Conservation (phyloP, 116 monocot genomes). For the Dioscorea cayenensis region DNA sequence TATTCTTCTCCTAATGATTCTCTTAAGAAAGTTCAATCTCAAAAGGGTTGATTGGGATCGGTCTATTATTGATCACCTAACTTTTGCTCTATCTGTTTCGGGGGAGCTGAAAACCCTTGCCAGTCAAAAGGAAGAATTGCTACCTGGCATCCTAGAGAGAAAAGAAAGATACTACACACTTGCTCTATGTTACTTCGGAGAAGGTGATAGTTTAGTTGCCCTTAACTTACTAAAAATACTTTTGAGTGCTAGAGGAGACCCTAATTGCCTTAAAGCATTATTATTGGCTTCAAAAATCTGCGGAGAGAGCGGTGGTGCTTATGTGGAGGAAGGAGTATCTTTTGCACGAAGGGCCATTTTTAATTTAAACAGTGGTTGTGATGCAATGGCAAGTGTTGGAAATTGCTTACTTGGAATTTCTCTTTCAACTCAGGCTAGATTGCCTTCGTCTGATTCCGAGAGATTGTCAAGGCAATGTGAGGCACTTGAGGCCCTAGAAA, state of each 20-base stretch:
- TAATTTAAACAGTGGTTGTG: conserved; percentile 27
- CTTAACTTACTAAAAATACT: conserved; percentile 68
- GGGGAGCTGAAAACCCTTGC: conserved; percentile 57
- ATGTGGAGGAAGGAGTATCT: conserved; percentile 52
- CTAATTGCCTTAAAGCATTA: conserved; percentile 49
- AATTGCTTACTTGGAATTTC: conserved; percentile 62
- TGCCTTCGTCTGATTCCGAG: conserved; percentile 53
- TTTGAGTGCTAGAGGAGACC: conserved; percentile 53
- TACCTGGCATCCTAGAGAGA: conserved; percentile 59
- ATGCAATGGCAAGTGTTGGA: conserved; percentile 38
- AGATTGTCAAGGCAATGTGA: conserved; percentile 52
- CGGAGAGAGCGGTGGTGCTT: conserved; percentile 22
- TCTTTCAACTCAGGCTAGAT: conserved; percentile 60
- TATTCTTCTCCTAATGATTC: conserved; percentile 79
- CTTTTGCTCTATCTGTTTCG: conserved; percentile 75
- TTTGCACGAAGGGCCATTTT: conserved; percentile 62
- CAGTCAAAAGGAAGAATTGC: conserved; percentile 53
- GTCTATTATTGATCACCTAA: conserved; percentile 72
- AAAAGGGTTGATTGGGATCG: conserved; percentile 67
- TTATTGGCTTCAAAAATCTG: conserved; percentile 89
- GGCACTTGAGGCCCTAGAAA: conserved; percentile 62
- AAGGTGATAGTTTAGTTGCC: conserved; percentile 60
- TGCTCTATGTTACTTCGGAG: conserved; percentile 74
- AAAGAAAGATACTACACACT: conserved; percentile 68
- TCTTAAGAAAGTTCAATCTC: conserved; percentile 57